Evolutionary conservation across 345 rosid genomes (phyloP).

Genomic region (Odontarrhena argentea): DNA sequence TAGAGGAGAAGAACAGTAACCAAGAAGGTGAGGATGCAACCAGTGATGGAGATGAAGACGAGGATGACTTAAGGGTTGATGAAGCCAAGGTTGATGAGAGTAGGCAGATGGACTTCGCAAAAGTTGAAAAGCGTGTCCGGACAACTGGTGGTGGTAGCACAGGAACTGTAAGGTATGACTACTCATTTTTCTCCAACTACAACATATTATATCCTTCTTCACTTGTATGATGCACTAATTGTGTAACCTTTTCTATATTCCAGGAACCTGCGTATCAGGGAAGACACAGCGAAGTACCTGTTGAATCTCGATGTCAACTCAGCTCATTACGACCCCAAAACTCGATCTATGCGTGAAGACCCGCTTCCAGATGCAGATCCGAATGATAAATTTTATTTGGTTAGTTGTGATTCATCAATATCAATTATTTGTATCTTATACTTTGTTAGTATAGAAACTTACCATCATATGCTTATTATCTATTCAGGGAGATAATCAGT

Average conservation of each 20-base stretch:
- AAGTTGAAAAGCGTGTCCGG: conserved; percentile 96
- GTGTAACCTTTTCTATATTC: conserved; percentile 3
- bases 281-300: conserved; percentile 75
- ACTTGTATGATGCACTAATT: conserved; percentile 17
- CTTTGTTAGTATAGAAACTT: background rate
- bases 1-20: conserved; percentile 75
- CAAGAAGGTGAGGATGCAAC: conserved; percentile 46
- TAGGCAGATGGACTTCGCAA: conserved; percentile 95
- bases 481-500: conserved; percentile 68
- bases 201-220: background rate
- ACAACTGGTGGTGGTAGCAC: conserved; percentile 98
- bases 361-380: conserved; percentile 82
- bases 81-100: conserved; percentile 93
- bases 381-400: conserved; percentile 68
- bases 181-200: background rate
- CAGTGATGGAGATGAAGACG: conserved; percentile 79
- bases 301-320: conserved; percentile 78
- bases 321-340: conserved; percentile 78
- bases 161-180: conserved; percentile 82
- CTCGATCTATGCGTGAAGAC: conserved; percentile 80
- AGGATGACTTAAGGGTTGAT: conserved; percentile 76
- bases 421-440: conserved; percentile 2
- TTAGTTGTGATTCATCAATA: conserved; percentile 29
- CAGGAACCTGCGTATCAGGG: conserved; percentile 78
- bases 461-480: conserved; percentile 8